Evolutionary conservation across 2,329 filamentous ascomycete genomes (phyloP).

Genomic region (Cryphonectria radicalis): DNA sequence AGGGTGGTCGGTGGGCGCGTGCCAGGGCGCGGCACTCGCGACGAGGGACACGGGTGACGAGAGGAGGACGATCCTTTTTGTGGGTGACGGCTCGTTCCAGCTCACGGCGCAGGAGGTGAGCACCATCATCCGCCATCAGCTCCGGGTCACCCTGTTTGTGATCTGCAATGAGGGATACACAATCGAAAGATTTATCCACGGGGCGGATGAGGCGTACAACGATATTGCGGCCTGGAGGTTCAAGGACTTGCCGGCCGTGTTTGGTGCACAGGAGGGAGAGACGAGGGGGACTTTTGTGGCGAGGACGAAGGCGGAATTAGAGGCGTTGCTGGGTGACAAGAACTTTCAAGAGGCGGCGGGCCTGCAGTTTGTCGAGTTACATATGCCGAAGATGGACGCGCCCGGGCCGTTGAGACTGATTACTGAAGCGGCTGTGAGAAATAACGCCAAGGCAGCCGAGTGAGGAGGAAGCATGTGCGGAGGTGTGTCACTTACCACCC

Average conservation of each 20-base stretch:
- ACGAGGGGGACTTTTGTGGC: conserved; percentile 68
- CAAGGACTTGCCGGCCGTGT: conserved; percentile 68
- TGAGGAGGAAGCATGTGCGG: not conserved
- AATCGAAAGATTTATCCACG: conserved; percentile 87
- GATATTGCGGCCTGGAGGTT: conserved; percentile 79
- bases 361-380: conserved; percentile 77
- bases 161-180: conserved; percentile 90
- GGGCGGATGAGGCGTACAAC: conserved; percentile 79
- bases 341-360: conserved; percentile 62
- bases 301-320: conserved; percentile 71
- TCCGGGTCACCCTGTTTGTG: conserved; percentile 83
- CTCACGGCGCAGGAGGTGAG: conserved; percentile 82
- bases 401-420: conserved; percentile 71
- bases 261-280: conserved; percentile 63
- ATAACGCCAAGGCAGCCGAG: conserved; percentile 57
- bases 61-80: conserved; percentile 77
- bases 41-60: conserved; percentile 65
- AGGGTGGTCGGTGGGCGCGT: conserved; percentile 63
- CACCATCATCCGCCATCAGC: conserved; percentile 76
- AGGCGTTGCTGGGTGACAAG: conserved; percentile 65
- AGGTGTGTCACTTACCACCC: not conserved
- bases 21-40: conserved; percentile 72
- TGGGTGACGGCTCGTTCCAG: conserved; percentile 88
- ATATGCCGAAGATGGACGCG: conserved; percentile 80
- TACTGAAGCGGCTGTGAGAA: conserved; percentile 70